A percentile compares a stretch with the other conserved stretches of the same genome.
These are phyloP conservation scores for Hemisphaericaspora xylanilytica DNA, from an alignment of 1,139 yeast genomes.

Conservation along the genomic window DNA sequence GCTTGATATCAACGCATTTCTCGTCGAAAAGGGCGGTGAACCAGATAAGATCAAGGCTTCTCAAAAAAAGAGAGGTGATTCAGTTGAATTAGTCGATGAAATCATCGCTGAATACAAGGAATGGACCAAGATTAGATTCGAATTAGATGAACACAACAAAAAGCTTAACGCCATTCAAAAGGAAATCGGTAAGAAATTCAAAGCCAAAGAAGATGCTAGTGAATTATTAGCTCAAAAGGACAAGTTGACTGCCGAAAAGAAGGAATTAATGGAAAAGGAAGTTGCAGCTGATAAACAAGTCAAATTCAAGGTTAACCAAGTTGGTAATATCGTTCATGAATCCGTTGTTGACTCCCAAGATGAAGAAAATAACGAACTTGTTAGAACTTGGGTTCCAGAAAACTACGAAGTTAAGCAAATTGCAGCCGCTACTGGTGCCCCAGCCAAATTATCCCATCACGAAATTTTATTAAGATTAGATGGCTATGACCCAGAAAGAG, in stretches of 20 bases:
- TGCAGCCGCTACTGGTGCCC: conserved; percentile 72
- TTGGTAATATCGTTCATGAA: conserved; percentile 93
- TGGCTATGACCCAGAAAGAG: conserved; percentile 99
- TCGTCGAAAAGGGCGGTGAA: conserved; percentile 95
- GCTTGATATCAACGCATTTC: conserved; percentile 90
- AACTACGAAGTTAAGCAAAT: conserved; percentile 53
- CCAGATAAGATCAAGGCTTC: conserved; percentile 86
- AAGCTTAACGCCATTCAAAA: conserved; percentile 83
- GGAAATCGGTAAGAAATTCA: conserved; percentile 87
- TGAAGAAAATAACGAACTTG: conserved; percentile 87
- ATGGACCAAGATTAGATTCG: conserved; percentile 92
- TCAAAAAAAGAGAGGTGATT: conserved; percentile 90
- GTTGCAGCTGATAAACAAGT: conserved; percentile 75
- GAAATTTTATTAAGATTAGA: conserved; percentile 91
- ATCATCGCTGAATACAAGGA: conserved; percentile 85
- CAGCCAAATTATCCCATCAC: conserved; percentile 88
- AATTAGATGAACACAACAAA: conserved; percentile 87
- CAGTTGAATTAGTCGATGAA: conserved; percentile 94
- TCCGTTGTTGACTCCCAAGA: conserved; percentile 83
- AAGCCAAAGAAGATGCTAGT: conserved; percentile 91
- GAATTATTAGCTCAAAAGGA: conserved; percentile 83
- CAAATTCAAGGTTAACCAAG: conserved; percentile 76
- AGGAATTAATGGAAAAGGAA: conserved; percentile 62
- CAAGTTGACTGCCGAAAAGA: conserved; percentile 65
- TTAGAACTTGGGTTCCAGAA: conserved; percentile 83